Base-by-base conservation (phyloP, 2,329 filamentous ascomycete species). In the Beauveria varroae region DNA sequence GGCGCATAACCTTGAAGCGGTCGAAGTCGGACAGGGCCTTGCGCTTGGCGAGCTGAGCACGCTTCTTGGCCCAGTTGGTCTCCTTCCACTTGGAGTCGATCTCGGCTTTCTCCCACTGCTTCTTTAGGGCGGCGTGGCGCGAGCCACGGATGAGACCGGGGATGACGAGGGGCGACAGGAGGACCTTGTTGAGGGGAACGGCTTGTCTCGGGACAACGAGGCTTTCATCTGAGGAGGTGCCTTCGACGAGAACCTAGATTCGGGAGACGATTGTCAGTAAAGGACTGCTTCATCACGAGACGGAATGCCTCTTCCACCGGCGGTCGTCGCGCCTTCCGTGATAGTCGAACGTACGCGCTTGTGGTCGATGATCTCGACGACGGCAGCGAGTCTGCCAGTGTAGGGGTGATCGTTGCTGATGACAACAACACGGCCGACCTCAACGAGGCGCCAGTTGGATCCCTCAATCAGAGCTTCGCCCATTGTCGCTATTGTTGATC, bases 291-390 rank as follows among this genome's bases (percentile, higher is more conserved):
- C 43, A 50, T 50, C 58, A 34, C 43, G 43, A 55, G 41, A 55
- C 34, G 43, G 18, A 28, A 34, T 34, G 41, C n/a, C 44, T 49
- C 46, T 41, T 57, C 57, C 63, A 30, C 24, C 16, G 12, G 41
- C n/a, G 7, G 24, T n/a, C 8, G 50, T 44, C 18, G 37, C 37
- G 47, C 20, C n/a, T 44, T 41, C 26, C 22, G 6, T 28, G 10
- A 34, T 30, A 28, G 18, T 61, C 57, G 30, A 66, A 63, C 95
- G 78, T 96, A 99, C 95, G 82, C 95, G 92, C 87, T 96, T 97
- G 89, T 99, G 93, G 83, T 99, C 95, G 83, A 99, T 95, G 81
- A 99, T 98, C 88, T 99, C 93, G 81, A 96, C 92, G 75, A 99
- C 93, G 74, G 88, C 83, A 74, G 93, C 96, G 73, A 98, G 86